Conservation (phyloP, 225 moss, liverwort and hornwort genomes). For the Pseudoscleropodium purum region DNA sequence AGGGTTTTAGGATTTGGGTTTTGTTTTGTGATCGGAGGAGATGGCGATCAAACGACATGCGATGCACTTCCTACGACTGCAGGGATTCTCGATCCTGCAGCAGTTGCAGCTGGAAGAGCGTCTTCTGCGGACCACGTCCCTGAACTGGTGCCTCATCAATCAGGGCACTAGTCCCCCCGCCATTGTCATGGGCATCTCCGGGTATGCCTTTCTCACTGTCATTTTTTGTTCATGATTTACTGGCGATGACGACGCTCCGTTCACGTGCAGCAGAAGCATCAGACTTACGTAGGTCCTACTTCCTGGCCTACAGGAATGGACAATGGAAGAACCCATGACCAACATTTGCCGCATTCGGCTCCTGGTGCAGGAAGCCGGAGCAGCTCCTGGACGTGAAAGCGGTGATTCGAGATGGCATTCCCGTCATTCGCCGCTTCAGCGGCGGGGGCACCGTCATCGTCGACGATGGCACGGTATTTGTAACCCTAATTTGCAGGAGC, state of each 20-base stretch:
- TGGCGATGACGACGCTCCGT: background rate
- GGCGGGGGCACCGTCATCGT: conserved; percentile 93
- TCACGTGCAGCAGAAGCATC: background rate
- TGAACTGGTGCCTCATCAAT: conserved; percentile 91
- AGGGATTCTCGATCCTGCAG: conserved; percentile 56
- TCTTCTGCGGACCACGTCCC: conserved; percentile 49
- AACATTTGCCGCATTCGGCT: conserved; percentile 17
- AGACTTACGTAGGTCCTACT: conserved; percentile 18
- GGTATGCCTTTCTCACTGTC: conserved; percentile 5
- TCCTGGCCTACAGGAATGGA: conserved; percentile 6
- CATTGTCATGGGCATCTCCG: conserved; percentile 89
- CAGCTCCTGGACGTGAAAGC: conserved; percentile 67
- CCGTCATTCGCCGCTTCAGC: conserved; percentile 85
- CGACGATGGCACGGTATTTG: conserved; percentile 71
- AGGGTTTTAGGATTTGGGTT: background rate
- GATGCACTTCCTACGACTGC: conserved; percentile 56
- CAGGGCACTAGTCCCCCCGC: conserved; percentile 62
- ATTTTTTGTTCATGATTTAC: background rate
- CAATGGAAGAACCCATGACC: conserved; percentile 11
- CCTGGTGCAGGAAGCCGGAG: conserved; percentile 78
- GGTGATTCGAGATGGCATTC: conserved; percentile 60
- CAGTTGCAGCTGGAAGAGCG: conserved; percentile 76
- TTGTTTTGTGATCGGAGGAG: background rate
- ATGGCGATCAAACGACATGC: conserved; percentile 42
- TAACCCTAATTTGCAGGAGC: conserved; percentile 67